Evolutionary conservation across 73 alveolate species (phyloP).

Genomic region (Paramecium octaurelia): DNA sequence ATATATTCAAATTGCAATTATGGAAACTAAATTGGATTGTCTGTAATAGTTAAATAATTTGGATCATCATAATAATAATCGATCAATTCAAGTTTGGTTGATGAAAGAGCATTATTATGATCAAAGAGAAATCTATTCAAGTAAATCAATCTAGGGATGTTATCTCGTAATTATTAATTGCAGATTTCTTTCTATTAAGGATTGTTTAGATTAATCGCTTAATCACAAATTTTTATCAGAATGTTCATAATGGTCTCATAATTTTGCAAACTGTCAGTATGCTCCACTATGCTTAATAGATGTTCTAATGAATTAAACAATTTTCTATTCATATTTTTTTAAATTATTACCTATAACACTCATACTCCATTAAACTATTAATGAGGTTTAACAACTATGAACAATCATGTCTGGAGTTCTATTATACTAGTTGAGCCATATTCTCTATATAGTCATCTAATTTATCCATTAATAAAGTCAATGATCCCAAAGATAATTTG

Average conservation of each 20-base stretch:
- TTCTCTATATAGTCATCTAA: neutral
- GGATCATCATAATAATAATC: conserved; percentile 16
- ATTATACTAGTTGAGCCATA: neutral
- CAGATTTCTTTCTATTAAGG: neutral
- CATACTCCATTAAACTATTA: neutral
- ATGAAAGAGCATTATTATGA: neutral
- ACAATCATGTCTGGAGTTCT: neutral
- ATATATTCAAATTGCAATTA: neutral
- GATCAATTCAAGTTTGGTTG: neutral
- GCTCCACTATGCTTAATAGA: neutral
- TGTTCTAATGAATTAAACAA: neutral
- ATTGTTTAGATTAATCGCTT: neutral
- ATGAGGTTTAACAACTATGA: neutral
- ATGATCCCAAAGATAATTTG: conserved; percentile 7
- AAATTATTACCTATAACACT: conserved; percentile 9
- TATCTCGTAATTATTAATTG: neutral
- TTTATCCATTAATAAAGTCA: neutral
- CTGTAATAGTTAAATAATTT: neutral
- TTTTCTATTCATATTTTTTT: neutral
- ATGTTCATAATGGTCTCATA: neutral
- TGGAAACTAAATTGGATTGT: conserved; percentile 18
- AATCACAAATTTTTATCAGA: neutral
- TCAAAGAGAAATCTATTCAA: neutral
- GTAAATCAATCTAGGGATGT: neutral
- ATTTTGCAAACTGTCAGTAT: neutral